Percentiles rank a stretch among this genome's conserved stretches.
Evolutionary conservation across 768 basidiomycete genomes (phyloP).

Genomic region (Cyclocybe cylindracea): DNA sequence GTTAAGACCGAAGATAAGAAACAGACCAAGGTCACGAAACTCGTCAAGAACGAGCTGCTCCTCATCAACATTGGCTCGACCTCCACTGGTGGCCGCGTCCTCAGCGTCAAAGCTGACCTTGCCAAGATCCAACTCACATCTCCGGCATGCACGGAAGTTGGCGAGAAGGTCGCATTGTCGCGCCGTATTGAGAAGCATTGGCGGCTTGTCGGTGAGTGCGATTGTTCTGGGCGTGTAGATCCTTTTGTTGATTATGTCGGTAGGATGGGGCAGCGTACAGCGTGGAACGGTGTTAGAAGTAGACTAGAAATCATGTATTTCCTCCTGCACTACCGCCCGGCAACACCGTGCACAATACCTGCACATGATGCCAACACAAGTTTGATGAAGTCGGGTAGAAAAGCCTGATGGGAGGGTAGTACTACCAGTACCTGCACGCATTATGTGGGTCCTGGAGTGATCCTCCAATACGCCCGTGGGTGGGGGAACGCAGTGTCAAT

Average conservation of each 20-base stretch:
- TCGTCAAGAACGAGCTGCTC: slow-evolving; percentile 87
- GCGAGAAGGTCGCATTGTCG: slow-evolving; percentile 96
- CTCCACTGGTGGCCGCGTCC: slow-evolving; percentile 93
- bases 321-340: no score
- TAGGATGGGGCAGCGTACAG: slow-evolving; percentile 79
- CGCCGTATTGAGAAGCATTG: slow-evolving; percentile 97
- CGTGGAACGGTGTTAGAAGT: slow-evolving; percentile 82
- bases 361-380: no score
- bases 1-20: slow-evolving; percentile 99
- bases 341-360: no score
- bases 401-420: no score
- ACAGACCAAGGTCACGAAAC: slow-evolving; percentile 92
- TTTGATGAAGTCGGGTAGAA: no score
- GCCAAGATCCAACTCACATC: slow-evolving; percentile 93
- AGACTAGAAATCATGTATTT: slow-evolving; percentile 42
- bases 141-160: slow-evolving; percentile 94
- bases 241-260: slow-evolving; percentile 1
- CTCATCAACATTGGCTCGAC: slow-evolving; percentile 99
- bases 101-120: slow-evolving; percentile 92
- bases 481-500: no score
- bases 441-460: no score
- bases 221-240: neutral
- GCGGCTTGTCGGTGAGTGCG: slow-evolving; percentile 85
- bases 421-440: no score
- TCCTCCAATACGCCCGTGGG: no score